Base-by-base conservation (phyloP, 1,284 basidiomycete species). In the Ustilago loliicola region DNA sequence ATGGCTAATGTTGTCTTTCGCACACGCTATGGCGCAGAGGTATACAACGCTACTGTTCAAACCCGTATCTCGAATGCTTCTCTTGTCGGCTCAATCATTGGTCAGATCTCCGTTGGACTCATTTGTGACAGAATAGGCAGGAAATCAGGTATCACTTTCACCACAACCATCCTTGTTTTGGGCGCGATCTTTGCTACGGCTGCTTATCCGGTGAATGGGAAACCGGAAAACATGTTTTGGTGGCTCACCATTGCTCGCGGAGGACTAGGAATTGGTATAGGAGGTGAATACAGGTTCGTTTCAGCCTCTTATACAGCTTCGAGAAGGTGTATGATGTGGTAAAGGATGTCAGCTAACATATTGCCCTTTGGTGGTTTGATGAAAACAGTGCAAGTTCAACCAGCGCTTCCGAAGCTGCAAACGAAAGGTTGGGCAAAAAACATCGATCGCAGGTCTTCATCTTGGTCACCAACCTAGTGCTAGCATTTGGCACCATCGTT, bases 1-100 rank as follows among this genome's bases (percentile, higher is more conserved):
- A 65, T 83, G 66, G 59, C 73, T 32, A 83, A 80, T 48, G 73
- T 83, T 45, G 67, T 86, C n/a, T 82, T 82, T 45, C 60, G 47
- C 11, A 79, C 79, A 17, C 61, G 81, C 3, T 84, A 83, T 55
- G 86, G 82, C 40, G 75, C 54, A 29, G 63, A 61, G 64, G 90
- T 87, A 87, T 93, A 93, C 86, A 92, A 90, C 0, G 83, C 90
- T 1, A 72, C 85, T 2, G 88, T 92, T 34, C 91, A 91, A 15
- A 93, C 93, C 2, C 89, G 90, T 25, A 91, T 93, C 17, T 91
- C 91, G 17, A 94, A 93, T 83, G 87, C 93, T 13, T 89, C 93
- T 38, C 90, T 93, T 63, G 90, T 93, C 68, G 92, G 92, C 89
- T 82, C 87, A 87, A 88, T 93, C 58, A 86, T 93, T 48, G 92